Percentiles rank a stretch among this genome's conserved stretches.
Evolutionary conservation across 345 rosid genomes (phyloP).

Genomic region (Bretschneidera sinensis): DNA sequence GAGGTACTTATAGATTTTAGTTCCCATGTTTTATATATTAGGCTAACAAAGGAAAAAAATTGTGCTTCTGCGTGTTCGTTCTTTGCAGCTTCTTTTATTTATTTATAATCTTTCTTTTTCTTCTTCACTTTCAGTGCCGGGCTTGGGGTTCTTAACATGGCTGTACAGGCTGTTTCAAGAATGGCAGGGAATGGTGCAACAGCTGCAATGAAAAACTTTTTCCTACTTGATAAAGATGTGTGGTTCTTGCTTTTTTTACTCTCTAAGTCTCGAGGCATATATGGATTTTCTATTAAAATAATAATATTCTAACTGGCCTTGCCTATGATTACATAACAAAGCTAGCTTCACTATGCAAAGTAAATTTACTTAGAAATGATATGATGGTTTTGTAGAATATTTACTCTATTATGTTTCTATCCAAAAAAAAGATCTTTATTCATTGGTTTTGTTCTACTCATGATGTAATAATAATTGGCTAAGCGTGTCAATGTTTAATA

Average conservation of each 20-base stretch:
- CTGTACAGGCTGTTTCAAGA: slow-evolving; percentile 67
- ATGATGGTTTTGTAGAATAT: neutral
- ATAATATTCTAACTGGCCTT: neutral
- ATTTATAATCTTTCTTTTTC: slow-evolving; percentile 10
- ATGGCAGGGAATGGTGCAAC: slow-evolving; percentile 64
- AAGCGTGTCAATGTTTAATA: no score
- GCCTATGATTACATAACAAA: slow-evolving; percentile 14
- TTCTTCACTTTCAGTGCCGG: slow-evolving; percentile 78
- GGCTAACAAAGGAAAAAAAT: neutral
- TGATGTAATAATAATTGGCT: neutral
- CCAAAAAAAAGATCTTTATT: no score
- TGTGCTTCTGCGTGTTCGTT: slow-evolving; percentile 2
- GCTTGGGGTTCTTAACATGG: slow-evolving; percentile 88
- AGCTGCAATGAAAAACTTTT: slow-evolving; percentile 52
- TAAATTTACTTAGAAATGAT: slow-evolving; percentile 20
- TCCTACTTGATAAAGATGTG: slow-evolving; percentile 90
- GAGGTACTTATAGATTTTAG: slow-evolving; percentile 48
- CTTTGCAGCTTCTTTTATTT: slow-evolving; percentile 6
- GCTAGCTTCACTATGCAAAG: no score
- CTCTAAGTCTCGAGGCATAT: no score
- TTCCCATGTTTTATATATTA: neutral
- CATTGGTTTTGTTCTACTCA: neutral
- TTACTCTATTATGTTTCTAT: no score
- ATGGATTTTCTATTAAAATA: neutral
- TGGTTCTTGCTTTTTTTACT: slow-evolving; percentile 22